Evolutionary conservation across 2,329 filamentous ascomycete genomes (phyloP).

Genomic region (Xylariaceae sp.): DNA sequence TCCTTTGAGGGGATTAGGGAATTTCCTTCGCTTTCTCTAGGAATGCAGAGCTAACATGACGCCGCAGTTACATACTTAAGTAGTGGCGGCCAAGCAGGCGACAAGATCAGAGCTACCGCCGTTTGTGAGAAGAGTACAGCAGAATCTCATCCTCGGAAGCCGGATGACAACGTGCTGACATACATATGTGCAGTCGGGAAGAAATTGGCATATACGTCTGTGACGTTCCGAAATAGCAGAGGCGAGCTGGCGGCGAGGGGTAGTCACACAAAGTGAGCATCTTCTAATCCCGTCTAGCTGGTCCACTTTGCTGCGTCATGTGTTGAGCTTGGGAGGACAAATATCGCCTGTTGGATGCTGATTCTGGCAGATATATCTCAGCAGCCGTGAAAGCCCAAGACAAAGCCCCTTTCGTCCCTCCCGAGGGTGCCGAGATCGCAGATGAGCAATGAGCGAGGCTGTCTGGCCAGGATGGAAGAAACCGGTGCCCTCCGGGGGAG

Average conservation of each 20-base stretch:
- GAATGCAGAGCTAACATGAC: slow-evolving; percentile 8
- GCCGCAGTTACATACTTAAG: slow-evolving; percentile 58
- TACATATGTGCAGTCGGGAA: slow-evolving; percentile 50
- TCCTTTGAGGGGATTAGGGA: not conserved
- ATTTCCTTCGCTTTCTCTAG: not conserved
- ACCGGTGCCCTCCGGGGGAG: no score
- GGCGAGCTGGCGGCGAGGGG: slow-evolving; percentile 59
- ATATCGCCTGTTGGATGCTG: slow-evolving; percentile 1
- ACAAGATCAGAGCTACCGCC: slow-evolving; percentile 53
- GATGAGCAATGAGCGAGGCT: slow-evolving; percentile 13
- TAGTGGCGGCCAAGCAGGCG: slow-evolving; percentile 54
- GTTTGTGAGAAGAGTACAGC: slow-evolving; percentile 57
- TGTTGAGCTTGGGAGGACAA: not conserved
- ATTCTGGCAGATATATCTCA: slow-evolving; percentile 39
- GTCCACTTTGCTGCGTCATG: not conserved
- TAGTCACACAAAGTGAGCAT: slow-evolving; percentile 60
- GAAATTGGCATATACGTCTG: slow-evolving; percentile 57
- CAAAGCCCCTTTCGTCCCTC: slow-evolving; percentile 20
- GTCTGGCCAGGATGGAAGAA: not conserved
- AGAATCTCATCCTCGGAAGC: not conserved
- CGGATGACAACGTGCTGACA: not conserved
- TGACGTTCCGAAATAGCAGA: slow-evolving; percentile 56
- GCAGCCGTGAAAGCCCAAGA: slow-evolving; percentile 31
- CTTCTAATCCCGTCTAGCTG: not conserved
- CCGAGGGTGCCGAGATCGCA: slow-evolving; percentile 24